Evolutionary conservation across 805 yeast species (phyloP).

Genomic region (Lipomyces oligophaga): DNA sequence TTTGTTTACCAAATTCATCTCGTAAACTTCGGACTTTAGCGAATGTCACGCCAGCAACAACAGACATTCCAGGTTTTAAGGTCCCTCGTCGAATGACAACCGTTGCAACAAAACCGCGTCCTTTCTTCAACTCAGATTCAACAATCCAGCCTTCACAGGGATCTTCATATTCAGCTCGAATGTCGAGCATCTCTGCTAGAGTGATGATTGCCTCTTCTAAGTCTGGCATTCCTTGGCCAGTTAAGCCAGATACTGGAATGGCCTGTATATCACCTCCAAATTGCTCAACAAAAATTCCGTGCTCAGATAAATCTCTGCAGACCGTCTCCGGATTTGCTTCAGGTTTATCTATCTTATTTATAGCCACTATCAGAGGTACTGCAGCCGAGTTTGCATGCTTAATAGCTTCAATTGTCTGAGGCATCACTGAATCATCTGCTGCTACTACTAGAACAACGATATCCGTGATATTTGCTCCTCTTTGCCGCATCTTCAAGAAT

Average conservation of each 20-base stretch:
- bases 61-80: constrained; percentile 60
- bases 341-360: constrained; percentile 85
- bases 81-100: constrained; percentile 78
- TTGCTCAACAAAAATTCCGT: constrained; percentile 82
- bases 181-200: constrained; percentile 76
- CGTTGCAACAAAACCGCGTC: constrained; percentile 77
- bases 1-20: constrained; percentile 63
- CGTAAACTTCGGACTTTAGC: constrained; percentile 77
- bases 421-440: constrained; percentile 96
- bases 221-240: constrained; percentile 80
- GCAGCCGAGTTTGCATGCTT: constrained; percentile 81
- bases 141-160: constrained; percentile 81
- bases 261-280: constrained; percentile 95
- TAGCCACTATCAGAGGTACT: constrained; percentile 83
- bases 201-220: constrained; percentile 86
- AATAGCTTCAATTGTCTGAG: constrained; percentile 93
- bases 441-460: constrained; percentile 90
- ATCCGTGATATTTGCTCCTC: constrained; percentile 94
- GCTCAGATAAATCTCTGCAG: constrained; percentile 65
- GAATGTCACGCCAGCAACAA: constrained; percentile 83
- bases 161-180: constrained; percentile 54
- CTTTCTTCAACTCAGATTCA: constrained; percentile 77
- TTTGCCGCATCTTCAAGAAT: constrained; percentile 88
- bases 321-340: constrained; percentile 73
- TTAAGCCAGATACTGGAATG: constrained; percentile 79